Percentiles rank a stretch among this genome's conserved stretches.
phyloP scores from a whole-genome alignment of 1,139 yeast species.

The Protomyces inundatus region DNA sequence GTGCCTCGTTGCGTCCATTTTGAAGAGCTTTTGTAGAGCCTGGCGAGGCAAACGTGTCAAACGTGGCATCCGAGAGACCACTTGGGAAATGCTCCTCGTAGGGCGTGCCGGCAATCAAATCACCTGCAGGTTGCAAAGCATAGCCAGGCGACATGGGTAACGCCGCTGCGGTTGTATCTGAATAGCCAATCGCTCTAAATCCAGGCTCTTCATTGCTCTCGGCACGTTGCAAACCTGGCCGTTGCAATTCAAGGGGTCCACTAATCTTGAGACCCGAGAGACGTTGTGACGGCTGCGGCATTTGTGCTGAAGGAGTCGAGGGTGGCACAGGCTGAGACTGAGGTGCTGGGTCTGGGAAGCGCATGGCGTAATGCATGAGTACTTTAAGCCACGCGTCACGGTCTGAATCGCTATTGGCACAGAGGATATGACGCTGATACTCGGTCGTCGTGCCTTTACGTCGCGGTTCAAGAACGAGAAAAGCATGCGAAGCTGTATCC shows the following conservation, averaged over 20 bases:
- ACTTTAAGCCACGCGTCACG: conserved; percentile 73
- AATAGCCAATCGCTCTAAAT: not conserved
- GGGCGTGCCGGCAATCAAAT: not conserved
- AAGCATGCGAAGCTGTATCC: conserved; percentile 57
- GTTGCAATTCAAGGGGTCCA: not conserved
- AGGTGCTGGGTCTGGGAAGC: not conserved
- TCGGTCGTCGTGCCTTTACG: conserved; percentile 49
- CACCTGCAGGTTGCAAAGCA: not conserved
- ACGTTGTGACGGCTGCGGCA: not conserved
- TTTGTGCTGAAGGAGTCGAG: not conserved
- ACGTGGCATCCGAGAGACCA: not conserved
- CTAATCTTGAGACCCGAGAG: not conserved
- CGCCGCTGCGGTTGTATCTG: not conserved
- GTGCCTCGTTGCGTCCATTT: not conserved
- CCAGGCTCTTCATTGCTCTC: not conserved
- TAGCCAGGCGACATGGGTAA: not conserved
- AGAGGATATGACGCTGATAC: conserved; percentile 59
- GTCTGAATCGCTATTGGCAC: conserved; percentile 77
- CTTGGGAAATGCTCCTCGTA: not conserved
- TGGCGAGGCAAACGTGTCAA: not conserved
- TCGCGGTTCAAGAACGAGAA: conserved; percentile 61
- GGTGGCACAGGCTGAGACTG: not conserved
- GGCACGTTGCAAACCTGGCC: not conserved
- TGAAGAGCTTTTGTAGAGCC: not conserved
- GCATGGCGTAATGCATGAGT: conserved; percentile 45